Conservation (phyloP, 306 rosid species). For the Malus domestica region ASM211411v1 NC_041802.1:454001-454500, state of each 20-base stretch:
- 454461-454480: slow-evolving; percentile 99
- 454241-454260: slow-evolving; percentile 80
- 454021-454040: background rate
- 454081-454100: background rate
- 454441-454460: slow-evolving; percentile 60
- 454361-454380: slow-evolving; percentile 69
- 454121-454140: background rate
- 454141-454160: background rate
- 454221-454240: slow-evolving; percentile 8
- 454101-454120: too few relatives aligned
- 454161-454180: background rate
- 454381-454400: slow-evolving; percentile 2
- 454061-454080: background rate
- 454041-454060: background rate
- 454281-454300: slow-evolving; percentile 60
- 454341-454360: slow-evolving; percentile 82
- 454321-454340: slow-evolving; percentile 82
- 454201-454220: background rate
- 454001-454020: background rate
- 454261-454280: slow-evolving; percentile 75
- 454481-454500: slow-evolving; percentile 78
- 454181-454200: background rate
- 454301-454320: slow-evolving; percentile 83
- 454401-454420: background rate
- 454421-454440: background rate